Evolutionary conservation across 192 early-diverging fungal genomes (phyloP).

Genomic region (Backusella tuberculispora): DNA sequence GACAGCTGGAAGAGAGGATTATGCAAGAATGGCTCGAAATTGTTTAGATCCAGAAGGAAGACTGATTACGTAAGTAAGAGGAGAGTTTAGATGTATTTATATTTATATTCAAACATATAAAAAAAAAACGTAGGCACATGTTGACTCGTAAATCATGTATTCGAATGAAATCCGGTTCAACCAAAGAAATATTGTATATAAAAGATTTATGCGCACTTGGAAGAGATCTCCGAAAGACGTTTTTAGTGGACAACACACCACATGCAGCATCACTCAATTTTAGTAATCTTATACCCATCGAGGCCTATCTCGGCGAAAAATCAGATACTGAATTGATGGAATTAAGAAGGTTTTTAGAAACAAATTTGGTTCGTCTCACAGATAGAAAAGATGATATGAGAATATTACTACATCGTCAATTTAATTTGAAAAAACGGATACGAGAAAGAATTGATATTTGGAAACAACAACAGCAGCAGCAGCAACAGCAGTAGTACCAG

Average conservation of each 20-base stretch:
- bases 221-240: conserved; percentile 40
- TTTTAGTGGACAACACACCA: conserved; percentile 43
- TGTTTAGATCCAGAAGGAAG: conserved; percentile 35
- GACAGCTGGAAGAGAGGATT: conserved; percentile 43
- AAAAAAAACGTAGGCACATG: conserved; percentile 30
- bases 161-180: conserved; percentile 29
- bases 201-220: conserved; percentile 42
- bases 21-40: conserved; percentile 34
- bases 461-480: conserved; percentile 22
- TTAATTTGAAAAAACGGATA: conserved; percentile 40
- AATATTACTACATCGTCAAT: conserved; percentile 39
- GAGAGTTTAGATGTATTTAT: neutral
- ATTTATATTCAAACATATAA: neutral
- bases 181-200: conserved; percentile 37
- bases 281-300: conserved; percentile 47
- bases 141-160: conserved; percentile 40
- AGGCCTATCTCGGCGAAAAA: conserved; percentile 34
- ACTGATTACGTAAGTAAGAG: conserved; percentile 34
- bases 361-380: conserved; percentile 22
- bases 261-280: conserved; percentile 44
- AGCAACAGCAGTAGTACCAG: neutral
- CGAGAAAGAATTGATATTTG: conserved; percentile 37
- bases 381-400: conserved; percentile 43
- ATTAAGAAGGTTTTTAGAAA: conserved; percentile 35
- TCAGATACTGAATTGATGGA: conserved; percentile 33